Percentiles rank a stretch among this genome's conserved stretches.
These are phyloP conservation scores for Aspergillus novofumigatus DNA, from an alignment of 2,329 filamentous ascomycete genomes.

Conservation along the genomic window DNA sequence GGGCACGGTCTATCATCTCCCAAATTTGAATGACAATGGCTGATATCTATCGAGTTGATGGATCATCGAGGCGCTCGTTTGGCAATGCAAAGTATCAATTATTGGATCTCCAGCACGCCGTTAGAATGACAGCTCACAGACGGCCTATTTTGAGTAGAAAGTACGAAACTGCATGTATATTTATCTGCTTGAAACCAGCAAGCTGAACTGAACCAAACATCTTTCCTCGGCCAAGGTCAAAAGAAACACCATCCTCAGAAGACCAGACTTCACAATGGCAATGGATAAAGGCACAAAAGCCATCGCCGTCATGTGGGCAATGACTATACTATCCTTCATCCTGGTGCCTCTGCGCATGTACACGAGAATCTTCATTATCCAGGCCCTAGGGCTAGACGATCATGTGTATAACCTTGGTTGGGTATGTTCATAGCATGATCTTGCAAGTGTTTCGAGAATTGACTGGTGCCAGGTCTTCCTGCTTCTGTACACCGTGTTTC, in stretches of 20 bases:
- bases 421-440: conserved; percentile 13
- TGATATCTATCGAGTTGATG: too few species aligned
- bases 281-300: conserved; percentile 12
- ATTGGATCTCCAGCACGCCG: too few species aligned
- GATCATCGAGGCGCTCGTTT: too few species aligned
- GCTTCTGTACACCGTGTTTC: conserved; percentile 31
- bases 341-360: conserved; percentile 22
- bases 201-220: not conserved
- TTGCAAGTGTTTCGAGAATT: not conserved
- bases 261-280: conserved; percentile 4
- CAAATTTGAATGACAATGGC: too few species aligned
- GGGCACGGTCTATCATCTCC: too few species aligned
- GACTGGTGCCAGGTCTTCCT: conserved; percentile 10
- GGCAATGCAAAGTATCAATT: too few species aligned
- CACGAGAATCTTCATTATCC: conserved; percentile 24
- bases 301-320: conserved; percentile 22
- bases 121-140: too few species aligned
- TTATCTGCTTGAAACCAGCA: not conserved
- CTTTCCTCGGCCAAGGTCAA: not conserved
- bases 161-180: too few species aligned
- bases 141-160: too few species aligned
- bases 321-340: conserved; percentile 19
- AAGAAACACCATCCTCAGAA: not conserved
- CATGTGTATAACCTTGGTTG: conserved; percentile 30
- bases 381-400: conserved; percentile 35